Conservation (phyloP, 176 grass and related monocot genomes). For the Bonia amplexicaulis region DNA sequence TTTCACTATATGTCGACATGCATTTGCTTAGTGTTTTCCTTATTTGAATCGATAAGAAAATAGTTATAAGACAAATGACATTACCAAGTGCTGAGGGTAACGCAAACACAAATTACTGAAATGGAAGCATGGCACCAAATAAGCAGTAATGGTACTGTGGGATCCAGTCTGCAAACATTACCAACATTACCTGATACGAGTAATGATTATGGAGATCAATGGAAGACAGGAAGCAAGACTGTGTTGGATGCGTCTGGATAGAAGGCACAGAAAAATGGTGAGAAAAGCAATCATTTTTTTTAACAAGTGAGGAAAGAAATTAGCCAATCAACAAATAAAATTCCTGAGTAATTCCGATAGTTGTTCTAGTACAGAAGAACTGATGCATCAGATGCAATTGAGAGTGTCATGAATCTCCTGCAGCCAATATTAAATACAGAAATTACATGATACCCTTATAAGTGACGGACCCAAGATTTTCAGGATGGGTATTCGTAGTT, state of each 20-base stretch:
- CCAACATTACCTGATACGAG: slow-evolving; percentile 93
- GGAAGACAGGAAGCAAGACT: slow-evolving; percentile 97
- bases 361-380: slow-evolving; percentile 10
- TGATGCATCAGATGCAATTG: neutral
- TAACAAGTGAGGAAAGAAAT: neutral
- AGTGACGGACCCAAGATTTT: too few relatives aligned
- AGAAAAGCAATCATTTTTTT: neutral
- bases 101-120: neutral
- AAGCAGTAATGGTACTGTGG: slow-evolving; percentile 15
- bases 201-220: slow-evolving; percentile 99
- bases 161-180: slow-evolving; percentile 39
- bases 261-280: slow-evolving; percentile 20
- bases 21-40: neutral
- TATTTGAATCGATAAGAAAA: neutral
- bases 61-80: slow-evolving; percentile 17
- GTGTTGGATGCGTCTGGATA: slow-evolving; percentile 89
- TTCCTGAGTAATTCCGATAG: neutral
- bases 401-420: slow-evolving; percentile 13
- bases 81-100: neutral
- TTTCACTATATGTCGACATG: neutral
- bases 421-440: neutral
- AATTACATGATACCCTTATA: neutral
- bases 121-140: neutral
- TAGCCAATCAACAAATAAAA: neutral
- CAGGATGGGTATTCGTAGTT: too few relatives aligned